Evolutionary conservation across 148 eudicot species (phyloP).

Genomic region (Simmondsia chinensis): DNA sequence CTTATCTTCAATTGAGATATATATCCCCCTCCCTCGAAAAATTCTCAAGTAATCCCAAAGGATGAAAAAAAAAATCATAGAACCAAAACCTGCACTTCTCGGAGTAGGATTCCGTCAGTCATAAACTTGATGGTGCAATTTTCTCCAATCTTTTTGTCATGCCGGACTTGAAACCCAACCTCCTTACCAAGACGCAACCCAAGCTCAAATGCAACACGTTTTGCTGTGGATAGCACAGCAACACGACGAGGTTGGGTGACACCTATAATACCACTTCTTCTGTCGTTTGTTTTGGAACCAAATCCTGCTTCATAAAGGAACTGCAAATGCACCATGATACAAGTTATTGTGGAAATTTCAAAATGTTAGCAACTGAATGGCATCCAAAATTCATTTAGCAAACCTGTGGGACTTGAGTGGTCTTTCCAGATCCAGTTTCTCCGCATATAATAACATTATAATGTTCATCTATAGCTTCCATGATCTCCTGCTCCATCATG

Average conservation of each 20-base stretch:
- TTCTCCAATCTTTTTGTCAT: slow-evolving; percentile 70
- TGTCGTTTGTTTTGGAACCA: slow-evolving; percentile 42
- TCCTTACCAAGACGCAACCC: slow-evolving; percentile 75
- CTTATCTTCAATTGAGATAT: too few relatives aligned
- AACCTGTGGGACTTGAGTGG: slow-evolving; percentile 98
- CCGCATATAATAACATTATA: slow-evolving; percentile 69
- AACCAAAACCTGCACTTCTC: slow-evolving; percentile 78
- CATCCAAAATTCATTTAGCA: slow-evolving; percentile 8
- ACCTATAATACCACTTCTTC: slow-evolving; percentile 72
- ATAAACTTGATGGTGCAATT: slow-evolving; percentile 81
- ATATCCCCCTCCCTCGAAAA: too few relatives aligned
- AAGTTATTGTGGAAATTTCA: slow-evolving; percentile 1
- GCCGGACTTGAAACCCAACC: slow-evolving; percentile 93
- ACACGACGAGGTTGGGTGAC: slow-evolving; percentile 97
- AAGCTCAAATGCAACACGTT: slow-evolving; percentile 85
- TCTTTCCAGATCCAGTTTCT: slow-evolving; percentile 93
- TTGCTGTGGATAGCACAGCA: slow-evolving; percentile 93
- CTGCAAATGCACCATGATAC: slow-evolving; percentile 26
- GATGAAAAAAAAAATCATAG: neutral
- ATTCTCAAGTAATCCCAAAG: too few relatives aligned
- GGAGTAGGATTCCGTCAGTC: slow-evolving; percentile 96
- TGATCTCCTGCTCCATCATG: slow-evolving; percentile 96
- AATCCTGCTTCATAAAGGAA: slow-evolving; percentile 95
- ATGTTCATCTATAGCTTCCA: slow-evolving; percentile 85
- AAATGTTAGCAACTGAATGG: too few relatives aligned